A percentile compares a stretch with the other conserved stretches of the same genome.
These are phyloP conservation scores for Saccharomyces cerevisiae DNA, from an alignment of 805 yeast species.

Conservation along the genomic window DNA sequence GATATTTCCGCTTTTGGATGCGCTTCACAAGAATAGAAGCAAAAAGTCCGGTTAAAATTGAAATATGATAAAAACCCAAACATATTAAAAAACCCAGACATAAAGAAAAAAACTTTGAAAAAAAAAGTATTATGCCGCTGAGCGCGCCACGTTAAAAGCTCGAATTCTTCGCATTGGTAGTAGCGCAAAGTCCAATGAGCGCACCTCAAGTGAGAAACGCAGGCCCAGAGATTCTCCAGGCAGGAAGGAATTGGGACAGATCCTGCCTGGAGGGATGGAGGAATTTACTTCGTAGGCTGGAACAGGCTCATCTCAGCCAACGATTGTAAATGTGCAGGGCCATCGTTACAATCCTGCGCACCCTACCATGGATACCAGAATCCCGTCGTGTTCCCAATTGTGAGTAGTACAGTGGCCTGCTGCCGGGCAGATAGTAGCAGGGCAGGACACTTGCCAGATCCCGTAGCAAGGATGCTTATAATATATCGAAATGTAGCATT, in stretches of 20 bases:
- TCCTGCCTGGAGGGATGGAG: background rate
- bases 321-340: background rate
- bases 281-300: background rate
- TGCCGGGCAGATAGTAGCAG: background rate
- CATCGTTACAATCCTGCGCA: background rate
- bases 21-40: no score
- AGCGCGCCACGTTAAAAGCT: background rate
- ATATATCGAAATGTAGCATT: background rate
- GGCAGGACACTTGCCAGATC: background rate
- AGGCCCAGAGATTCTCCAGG: background rate
- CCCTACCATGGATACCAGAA: background rate
- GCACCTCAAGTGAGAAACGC: background rate
- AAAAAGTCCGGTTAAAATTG: background rate
- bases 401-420: background rate
- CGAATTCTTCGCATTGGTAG: background rate
- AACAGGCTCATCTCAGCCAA: background rate
- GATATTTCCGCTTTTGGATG: no score
- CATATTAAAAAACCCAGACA: background rate
- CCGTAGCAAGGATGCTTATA: background rate
- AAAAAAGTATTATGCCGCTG: background rate
- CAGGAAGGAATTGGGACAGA: background rate
- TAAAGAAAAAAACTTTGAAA: no score
- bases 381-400: background rate
- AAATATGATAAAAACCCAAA: background rate
- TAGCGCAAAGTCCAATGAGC: background rate